These are phyloP conservation scores for Pichia sp. DNA, from an alignment of 1,139 yeast genomes.

Conservation along the genomic window DNA sequence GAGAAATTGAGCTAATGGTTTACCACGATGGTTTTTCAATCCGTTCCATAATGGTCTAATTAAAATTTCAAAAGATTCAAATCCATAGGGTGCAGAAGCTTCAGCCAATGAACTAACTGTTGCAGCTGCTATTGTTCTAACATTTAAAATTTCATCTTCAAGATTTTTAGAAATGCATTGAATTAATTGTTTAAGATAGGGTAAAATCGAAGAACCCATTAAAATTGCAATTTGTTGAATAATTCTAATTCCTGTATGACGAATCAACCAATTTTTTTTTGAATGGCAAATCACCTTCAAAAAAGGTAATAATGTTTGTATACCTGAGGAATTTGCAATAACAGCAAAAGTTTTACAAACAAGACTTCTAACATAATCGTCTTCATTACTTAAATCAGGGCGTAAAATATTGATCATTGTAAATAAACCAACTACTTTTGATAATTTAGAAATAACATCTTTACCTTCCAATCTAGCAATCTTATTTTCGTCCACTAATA, in stretches of 20 bases:
- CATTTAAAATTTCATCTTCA: constrained; percentile 65
- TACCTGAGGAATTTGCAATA: constrained; percentile 75
- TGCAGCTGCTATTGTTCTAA: constrained; percentile 63
- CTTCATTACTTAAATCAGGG: constrained; percentile 77
- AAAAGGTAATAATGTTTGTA: constrained; percentile 68
- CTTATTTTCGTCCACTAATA: constrained; percentile 73
- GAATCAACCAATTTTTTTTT: constrained; percentile 75
- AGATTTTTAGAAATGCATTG: constrained; percentile 55
- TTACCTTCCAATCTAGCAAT: constrained; percentile 71
- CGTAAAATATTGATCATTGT: constrained; percentile 71
- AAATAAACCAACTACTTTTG: constrained; percentile 79
- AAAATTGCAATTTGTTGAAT: constrained; percentile 70
- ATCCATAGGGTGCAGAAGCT: constrained; percentile 84
- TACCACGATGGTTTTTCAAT: constrained; percentile 70
- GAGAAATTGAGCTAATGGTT: constrained; percentile 67
- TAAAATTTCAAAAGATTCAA: constrained; percentile 71
- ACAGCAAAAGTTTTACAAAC: constrained; percentile 82
- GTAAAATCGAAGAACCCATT: constrained; percentile 71
- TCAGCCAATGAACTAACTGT: constrained; percentile 77
- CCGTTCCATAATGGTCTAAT: constrained; percentile 82
- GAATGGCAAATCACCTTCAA: constrained; percentile 76
- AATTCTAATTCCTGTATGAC: constrained; percentile 79
- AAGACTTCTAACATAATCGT: constrained; percentile 73
- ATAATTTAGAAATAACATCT: constrained; percentile 66
- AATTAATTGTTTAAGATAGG: constrained; percentile 63